Evolutionary conservation across 2,329 filamentous ascomycete species (phyloP).

Genomic region (Verticillium klebahnii): DNA sequence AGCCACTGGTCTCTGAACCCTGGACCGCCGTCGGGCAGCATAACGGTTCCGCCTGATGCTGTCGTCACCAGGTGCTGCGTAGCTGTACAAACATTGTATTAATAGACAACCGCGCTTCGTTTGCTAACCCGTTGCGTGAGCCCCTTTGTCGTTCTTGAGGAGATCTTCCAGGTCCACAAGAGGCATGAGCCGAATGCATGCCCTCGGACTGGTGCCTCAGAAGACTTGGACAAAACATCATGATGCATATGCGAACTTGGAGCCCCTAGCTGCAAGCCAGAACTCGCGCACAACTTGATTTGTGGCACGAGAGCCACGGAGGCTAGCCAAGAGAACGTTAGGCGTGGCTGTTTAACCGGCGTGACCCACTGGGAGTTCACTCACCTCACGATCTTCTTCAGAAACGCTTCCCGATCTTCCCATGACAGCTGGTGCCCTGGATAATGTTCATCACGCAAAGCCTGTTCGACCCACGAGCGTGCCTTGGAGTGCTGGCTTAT

Average conservation of each 20-base stretch:
- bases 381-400: conserved; percentile 62
- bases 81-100: neutral
- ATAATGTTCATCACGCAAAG: conserved; percentile 50
- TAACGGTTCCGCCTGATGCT: neutral
- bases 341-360: neutral
- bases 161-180: no score
- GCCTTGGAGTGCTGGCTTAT: conserved; percentile 50
- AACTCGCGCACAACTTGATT: conserved; percentile 67
- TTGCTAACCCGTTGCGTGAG: neutral
- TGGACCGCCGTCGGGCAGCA: neutral
- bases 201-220: neutral
- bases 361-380: neutral
- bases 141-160: no score
- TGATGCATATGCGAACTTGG: conserved; percentile 57
- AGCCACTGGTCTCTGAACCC: conserved; percentile 42
- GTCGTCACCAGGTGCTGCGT: neutral
- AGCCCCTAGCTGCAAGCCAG: conserved; percentile 63
- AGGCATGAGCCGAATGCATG: no score
- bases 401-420: conserved; percentile 58
- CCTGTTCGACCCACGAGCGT: conserved; percentile 58
- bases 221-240: conserved; percentile 18
- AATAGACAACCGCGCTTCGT: neutral
- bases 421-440: conserved; percentile 54
- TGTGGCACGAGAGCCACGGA: conserved; percentile 60
- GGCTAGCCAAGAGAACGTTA: conserved; percentile 28